Evolutionary conservation across 495 filamentous ascomycete genomes (phyloP), one percentile per base, ranked within the genome.

Genomic region (Cercophora newfieldiana): DNA sequence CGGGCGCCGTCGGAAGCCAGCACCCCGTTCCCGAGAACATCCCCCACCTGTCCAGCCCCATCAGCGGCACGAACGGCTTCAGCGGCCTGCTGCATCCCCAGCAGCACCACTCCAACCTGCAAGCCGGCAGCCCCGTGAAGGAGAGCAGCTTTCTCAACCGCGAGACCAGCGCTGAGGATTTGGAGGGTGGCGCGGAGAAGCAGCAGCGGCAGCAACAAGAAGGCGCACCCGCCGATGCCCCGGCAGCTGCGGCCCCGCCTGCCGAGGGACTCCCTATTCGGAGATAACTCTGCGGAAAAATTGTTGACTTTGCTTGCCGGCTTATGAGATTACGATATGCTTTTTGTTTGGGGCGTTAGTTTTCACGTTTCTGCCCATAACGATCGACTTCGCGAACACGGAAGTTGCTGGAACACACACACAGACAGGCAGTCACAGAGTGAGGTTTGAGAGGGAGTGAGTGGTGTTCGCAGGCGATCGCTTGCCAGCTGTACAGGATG

Each of bases 11-110:
- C 75, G 95, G 95, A 69, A 91, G 90, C 68, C 90, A 96, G 77
- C 95, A 99, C 78, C 95, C 95, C 30, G 87, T 93, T 57, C 95
- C 95, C 62, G 94, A 99, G 78, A 90, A 96, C 80, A 99, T 99
- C 81, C 95, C 95, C 26, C 95, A 99, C 78, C 83, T 94, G 64
- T 88, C 90, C 37, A 91, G 91, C 49, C 88, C 91, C 25, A 72
- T 78, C 69, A 73, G 78, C 74, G 71, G 75, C 66, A 68, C 78
- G 71, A 73, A 79, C 83, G 79, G 79, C 69, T 77, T 78, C 65
- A 63, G 69, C 69, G 72, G 79, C 71, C 65, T 73, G 69, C 66
- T 79, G 71, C 69, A 75, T 69, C 63, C 78, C 76, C 72, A 80
- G 66, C 71, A 80, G 50, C 76, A 83, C 66, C 83, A 82, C 70